Percentiles rank a stretch among this genome's conserved stretches.
These are phyloP conservation scores for Leucocoprinus birnbaumii DNA, from an alignment of 768 basidiomycete genomes.

Conservation along the genomic window DNA sequence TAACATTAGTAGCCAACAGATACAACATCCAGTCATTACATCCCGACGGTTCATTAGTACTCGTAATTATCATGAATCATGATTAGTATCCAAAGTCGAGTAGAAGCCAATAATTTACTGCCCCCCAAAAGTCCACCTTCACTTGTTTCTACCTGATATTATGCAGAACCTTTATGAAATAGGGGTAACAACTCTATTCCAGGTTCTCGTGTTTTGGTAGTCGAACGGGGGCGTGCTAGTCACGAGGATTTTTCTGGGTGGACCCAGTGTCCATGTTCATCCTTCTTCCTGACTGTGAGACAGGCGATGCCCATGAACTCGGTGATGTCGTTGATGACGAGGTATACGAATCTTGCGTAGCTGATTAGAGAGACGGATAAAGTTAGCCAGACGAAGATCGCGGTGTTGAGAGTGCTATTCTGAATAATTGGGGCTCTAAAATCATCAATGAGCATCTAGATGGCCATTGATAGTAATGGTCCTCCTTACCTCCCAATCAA, in stretches of 20 bases:
- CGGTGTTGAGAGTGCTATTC: constrained; percentile 53
- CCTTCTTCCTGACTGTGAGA: constrained; percentile 89
- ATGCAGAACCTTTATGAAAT: background rate
- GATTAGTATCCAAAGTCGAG: too few species aligned
- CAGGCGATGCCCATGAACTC: constrained; percentile 92
- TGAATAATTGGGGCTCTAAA: constrained; percentile 72
- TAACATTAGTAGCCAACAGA: too few species aligned
- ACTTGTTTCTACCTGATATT: too few species aligned
- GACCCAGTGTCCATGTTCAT: constrained; percentile 34
- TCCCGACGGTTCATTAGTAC: too few species aligned
- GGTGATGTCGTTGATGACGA: constrained; percentile 88
- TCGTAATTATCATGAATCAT: too few species aligned
- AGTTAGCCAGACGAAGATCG: constrained; percentile 71
- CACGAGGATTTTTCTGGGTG: constrained; percentile 5
- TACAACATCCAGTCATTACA: too few species aligned
- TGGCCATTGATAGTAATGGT: background rate
- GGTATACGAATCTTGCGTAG: constrained; percentile 74
- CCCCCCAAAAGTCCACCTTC: background rate
- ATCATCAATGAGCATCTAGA: constrained; percentile 2
- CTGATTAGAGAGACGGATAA: constrained; percentile 63
- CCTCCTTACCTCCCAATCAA: constrained; percentile 61
- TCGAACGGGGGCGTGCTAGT: background rate
- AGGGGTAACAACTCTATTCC: background rate
- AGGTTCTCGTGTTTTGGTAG: background rate
- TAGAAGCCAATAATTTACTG: background rate